Conservation (phyloP, 2,329 filamentous ascomycete genomes). For the Fusarium scirpi region DNA sequence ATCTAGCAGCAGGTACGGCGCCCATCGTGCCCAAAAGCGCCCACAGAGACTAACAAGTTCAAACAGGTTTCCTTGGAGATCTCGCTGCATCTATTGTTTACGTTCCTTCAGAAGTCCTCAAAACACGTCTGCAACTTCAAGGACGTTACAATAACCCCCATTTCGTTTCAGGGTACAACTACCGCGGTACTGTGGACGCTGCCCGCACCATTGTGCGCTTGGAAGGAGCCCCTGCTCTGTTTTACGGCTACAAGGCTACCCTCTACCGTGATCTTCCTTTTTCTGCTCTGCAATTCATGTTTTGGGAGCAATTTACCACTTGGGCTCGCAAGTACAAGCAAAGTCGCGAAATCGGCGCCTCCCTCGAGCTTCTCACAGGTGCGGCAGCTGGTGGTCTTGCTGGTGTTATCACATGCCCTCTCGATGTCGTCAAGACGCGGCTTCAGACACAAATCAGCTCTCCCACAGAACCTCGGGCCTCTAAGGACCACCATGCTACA, state of each 20-base stretch:
- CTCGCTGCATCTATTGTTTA: conserved; percentile 92
- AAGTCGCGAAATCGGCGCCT: conserved; percentile 84
- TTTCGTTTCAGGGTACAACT: conserved; percentile 96
- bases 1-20: conserved; percentile 80
- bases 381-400: conserved; percentile 91
- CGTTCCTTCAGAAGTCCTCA: conserved; percentile 96
- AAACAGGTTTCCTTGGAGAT: conserved; percentile 87
- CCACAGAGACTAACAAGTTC: conserved; percentile 1
- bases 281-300: conserved; percentile 95
- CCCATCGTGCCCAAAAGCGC: not conserved
- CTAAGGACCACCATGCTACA: conserved; percentile 53
- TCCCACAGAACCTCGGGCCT: conserved; percentile 45
- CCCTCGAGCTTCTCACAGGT: conserved; percentile 88
- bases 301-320: conserved; percentile 93
- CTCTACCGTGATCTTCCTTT: conserved; percentile 95
- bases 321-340: conserved; percentile 84
- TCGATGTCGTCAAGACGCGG: conserved; percentile 97
- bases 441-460: conserved; percentile 88
- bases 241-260: conserved; percentile 97
- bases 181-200: conserved; percentile 86
- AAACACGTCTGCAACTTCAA: conserved; percentile 95
- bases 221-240: conserved; percentile 88
- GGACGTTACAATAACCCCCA: conserved; percentile 95
- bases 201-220: conserved; percentile 83
- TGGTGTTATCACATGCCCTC: conserved; percentile 91